These are phyloP conservation scores for Rubus idaeus DNA, from an alignment of 306 rosid genomes.

Conservation along the genomic window DNA sequence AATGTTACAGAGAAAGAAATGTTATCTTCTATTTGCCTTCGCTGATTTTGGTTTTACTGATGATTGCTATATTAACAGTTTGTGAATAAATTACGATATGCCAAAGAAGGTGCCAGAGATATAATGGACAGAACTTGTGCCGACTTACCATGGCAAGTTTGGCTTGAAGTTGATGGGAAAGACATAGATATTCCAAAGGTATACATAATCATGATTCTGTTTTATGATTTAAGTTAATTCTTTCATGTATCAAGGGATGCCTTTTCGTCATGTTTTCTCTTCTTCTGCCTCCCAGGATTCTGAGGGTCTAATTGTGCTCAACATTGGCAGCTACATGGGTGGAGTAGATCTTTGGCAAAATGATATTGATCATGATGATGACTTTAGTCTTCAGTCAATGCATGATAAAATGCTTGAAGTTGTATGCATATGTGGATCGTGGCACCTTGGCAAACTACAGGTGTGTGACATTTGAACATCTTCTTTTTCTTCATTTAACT, in stretches of 20 bases:
- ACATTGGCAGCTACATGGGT: constrained; percentile 84
- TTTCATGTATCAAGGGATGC: constrained; percentile 8
- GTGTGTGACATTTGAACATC: constrained; percentile 27
- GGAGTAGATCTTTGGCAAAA: constrained; percentile 87
- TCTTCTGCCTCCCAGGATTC: constrained; percentile 48
- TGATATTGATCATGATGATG: constrained; percentile 60
- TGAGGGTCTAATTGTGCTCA: constrained; percentile 80
- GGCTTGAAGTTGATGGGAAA: constrained; percentile 82
- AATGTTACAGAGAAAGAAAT: not conserved
- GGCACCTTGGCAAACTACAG: constrained; percentile 89
- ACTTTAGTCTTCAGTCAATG: constrained; percentile 57
- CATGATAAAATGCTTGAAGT: constrained; percentile 73
- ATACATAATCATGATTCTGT: constrained; percentile 4
- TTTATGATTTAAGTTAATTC: constrained; percentile 8
- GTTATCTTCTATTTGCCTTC: not conserved
- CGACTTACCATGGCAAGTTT: constrained; percentile 84
- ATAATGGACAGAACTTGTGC: constrained; percentile 85
- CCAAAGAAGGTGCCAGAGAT: constrained; percentile 86
- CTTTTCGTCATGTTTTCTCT: constrained; percentile 10
- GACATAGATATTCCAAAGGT: constrained; percentile 75
- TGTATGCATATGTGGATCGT: constrained; percentile 75
- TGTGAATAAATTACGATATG: constrained; percentile 66
- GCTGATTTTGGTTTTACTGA: not conserved
- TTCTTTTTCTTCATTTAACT: not conserved
- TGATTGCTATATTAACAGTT: constrained; percentile 40